Conservation (phyloP, 805 yeast species). For the Saccharomyces kudriavzevii region DNA sequence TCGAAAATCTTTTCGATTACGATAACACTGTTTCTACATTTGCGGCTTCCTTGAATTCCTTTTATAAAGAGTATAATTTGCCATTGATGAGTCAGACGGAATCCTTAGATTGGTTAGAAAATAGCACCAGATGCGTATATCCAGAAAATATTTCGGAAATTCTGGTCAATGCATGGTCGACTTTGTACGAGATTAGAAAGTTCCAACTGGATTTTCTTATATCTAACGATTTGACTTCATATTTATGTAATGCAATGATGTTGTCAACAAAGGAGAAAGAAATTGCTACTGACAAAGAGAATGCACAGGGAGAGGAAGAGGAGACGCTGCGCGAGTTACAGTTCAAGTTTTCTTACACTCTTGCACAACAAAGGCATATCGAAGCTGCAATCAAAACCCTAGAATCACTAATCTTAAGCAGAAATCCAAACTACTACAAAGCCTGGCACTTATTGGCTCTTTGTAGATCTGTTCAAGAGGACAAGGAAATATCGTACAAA, state of each 20-base stretch:
- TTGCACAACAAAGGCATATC: conserved; percentile 38
- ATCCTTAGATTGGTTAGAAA: conserved; percentile 18
- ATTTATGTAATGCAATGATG: conserved; percentile 23
- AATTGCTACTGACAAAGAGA: background rate
- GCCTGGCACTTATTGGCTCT: conserved; percentile 63
- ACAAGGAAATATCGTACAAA: conserved; percentile 46
- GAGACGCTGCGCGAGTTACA: conserved; percentile 10
- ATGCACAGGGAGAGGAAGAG: background rate
- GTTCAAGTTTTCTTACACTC: conserved; percentile 42
- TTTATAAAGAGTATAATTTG: conserved; percentile 16
- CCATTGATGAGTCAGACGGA: conserved; percentile 12
- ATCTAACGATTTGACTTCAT: conserved; percentile 12
- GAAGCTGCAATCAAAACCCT: conserved; percentile 39
- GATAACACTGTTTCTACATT: conserved; percentile 7
- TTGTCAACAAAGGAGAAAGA: conserved; percentile 4
- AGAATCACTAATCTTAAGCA: conserved; percentile 40
- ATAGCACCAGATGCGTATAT: conserved; percentile 10
- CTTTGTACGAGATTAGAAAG: conserved; percentile 14
- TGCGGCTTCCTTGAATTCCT: conserved; percentile 5
- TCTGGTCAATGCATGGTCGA: conserved; percentile 20
- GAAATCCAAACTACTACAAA: conserved; percentile 47
- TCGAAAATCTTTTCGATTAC: conserved; percentile 15
- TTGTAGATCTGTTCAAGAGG: conserved; percentile 55
- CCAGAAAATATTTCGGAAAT: conserved; percentile 15
- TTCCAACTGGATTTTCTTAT: conserved; percentile 10